Evolutionary conservation across 176 grass and related monocot species (phyloP).

Genomic region (Oryza punctata): DNA sequence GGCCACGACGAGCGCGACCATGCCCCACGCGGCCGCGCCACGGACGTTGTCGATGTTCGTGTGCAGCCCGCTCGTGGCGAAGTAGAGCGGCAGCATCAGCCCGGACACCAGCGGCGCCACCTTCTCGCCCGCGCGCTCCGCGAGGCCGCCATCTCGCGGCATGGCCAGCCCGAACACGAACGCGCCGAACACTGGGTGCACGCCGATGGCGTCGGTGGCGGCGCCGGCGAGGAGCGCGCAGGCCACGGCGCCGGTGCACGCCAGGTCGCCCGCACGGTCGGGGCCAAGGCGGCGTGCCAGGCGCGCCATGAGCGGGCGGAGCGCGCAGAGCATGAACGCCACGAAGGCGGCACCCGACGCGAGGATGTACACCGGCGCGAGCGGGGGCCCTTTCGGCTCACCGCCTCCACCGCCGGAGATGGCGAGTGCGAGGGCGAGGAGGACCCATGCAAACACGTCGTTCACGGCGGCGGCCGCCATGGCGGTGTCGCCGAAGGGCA

Average conservation of each 20-base stretch:
- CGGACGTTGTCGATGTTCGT: neutral
- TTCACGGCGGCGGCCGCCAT: constrained; percentile 79
- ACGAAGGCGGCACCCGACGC: constrained; percentile 54
- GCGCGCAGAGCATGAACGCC: constrained; percentile 12
- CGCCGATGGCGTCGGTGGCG: neutral
- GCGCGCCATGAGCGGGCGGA: constrained; percentile 56
- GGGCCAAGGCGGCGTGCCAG: constrained; percentile 32
- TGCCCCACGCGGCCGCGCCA: neutral
- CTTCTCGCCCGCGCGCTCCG: neutral
- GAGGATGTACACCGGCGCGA: constrained; percentile 47
- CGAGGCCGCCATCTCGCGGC: constrained; percentile 2
- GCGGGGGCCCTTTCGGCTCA: neutral
- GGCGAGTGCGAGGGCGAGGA: constrained; percentile 72
- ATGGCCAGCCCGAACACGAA: neutral
- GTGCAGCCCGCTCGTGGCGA: neutral
- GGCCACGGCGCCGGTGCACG: too few species aligned
- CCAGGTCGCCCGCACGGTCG: too few species aligned
- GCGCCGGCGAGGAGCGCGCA: neutral
- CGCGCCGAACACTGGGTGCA: constrained; percentile 16
- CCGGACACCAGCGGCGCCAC: neutral
- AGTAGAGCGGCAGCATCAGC: constrained; percentile 18
- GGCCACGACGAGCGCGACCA: constrained; percentile 1
- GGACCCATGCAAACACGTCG: constrained; percentile 71
- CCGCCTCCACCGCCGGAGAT: constrained; percentile 39
- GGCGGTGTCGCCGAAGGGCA: constrained; percentile 64